These are phyloP conservation scores for Sporothrix pseudoabietina DNA, from an alignment of 2,329 filamentous ascomycete species.

Conservation along the genomic window DNA sequence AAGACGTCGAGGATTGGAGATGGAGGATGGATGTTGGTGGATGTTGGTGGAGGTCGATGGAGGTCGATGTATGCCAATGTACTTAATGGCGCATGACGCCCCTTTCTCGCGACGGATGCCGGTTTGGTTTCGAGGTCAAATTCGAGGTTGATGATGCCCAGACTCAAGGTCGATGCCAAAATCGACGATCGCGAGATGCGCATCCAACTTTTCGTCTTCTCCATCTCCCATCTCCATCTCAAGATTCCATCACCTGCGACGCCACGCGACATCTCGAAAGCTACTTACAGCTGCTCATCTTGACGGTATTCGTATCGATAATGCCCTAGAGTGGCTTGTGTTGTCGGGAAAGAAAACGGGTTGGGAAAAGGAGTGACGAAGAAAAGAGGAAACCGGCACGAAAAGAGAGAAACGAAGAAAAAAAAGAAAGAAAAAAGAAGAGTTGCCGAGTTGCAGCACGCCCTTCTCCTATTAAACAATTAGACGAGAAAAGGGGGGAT, in stretches of 20 bases:
- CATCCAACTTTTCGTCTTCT: not conserved
- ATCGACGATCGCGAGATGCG: not conserved
- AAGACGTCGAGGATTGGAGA: not conserved
- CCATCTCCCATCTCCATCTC: not conserved
- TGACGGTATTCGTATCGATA: conserved; percentile 36
- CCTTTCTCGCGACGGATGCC: not conserved
- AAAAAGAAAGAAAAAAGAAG: conserved; percentile 15
- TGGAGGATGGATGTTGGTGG: not conserved
- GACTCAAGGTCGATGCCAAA: not conserved
- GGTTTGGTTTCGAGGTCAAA: not conserved
- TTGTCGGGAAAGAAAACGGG: conserved; percentile 15
- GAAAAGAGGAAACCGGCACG: conserved; percentile 17
- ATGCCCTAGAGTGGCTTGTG: conserved; percentile 21
- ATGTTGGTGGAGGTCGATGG: not conserved
- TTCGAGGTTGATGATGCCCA: not conserved
- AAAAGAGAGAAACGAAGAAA: conserved; percentile 14
- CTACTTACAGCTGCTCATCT: conserved; percentile 46
- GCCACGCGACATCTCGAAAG: not conserved
- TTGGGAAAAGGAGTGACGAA: conserved; percentile 20
- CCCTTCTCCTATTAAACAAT: conserved; percentile 26
- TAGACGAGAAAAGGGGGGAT: conserved; percentile 16
- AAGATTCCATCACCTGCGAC: not conserved
- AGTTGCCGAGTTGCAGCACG: conserved; percentile 20
- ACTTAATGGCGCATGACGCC: conserved; percentile 7
- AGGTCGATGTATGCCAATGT: not conserved